A percentile compares a stretch with the other conserved stretches of the same genome.
phyloP scores from a whole-genome alignment of 768 basidiomycete genomes.

The Saitozyma podzolica region DNA sequence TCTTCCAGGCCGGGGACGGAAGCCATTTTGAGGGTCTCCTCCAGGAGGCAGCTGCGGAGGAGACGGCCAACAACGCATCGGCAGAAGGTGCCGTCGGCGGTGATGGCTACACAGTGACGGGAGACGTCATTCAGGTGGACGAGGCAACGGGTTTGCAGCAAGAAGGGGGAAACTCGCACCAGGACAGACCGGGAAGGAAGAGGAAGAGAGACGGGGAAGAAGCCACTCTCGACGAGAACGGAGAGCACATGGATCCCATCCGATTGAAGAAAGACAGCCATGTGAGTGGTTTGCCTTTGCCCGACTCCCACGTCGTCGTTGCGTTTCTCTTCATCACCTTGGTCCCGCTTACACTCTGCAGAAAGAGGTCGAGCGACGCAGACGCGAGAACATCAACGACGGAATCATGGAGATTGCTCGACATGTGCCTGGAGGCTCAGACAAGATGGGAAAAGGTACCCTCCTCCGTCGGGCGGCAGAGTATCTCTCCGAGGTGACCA shows the following conservation, averaged over 20 bases:
- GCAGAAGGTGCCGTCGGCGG: background rate
- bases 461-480: conserved; percentile 84
- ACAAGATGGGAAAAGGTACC: conserved; percentile 65
- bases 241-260: conserved; percentile 18
- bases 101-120: conserved; percentile 1
- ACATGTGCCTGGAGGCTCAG: conserved; percentile 82
- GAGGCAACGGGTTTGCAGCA: background rate
- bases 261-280: conserved; percentile 50
- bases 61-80: background rate
- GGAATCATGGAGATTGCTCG: conserved; percentile 89
- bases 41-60: conserved; percentile 11
- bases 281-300: conserved; percentile 32
- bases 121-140: background rate
- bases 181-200: conserved; percentile 3
- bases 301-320: background rate
- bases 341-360: conserved; percentile 55
- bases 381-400: conserved; percentile 93
- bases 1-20: conserved; percentile 10
- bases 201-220: conserved; percentile 10
- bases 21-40: conserved; percentile 1
- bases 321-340: background rate
- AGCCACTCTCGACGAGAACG: too few species aligned
- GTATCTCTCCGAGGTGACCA: conserved; percentile 87
- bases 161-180: too few species aligned
- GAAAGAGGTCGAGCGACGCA: conserved; percentile 98